A percentile compares a stretch with the other conserved stretches of the same genome.
These are phyloP conservation scores for Rozella allomycis DNA, from an alignment of 371 early-diverging fungal genomes.

Conservation along the genomic window DNA sequence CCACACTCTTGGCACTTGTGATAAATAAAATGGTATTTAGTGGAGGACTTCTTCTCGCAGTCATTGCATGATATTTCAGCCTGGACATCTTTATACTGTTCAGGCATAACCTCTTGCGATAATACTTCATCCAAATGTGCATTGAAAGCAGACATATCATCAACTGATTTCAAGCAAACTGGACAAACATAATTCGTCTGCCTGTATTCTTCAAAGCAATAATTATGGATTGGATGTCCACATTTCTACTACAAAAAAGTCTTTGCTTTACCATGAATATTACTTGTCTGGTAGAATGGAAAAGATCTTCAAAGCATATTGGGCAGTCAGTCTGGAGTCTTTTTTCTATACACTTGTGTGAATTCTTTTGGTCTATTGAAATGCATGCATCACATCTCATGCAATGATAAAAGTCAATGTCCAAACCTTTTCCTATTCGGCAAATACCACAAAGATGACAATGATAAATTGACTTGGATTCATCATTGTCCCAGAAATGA, in stretches of 20 bases:
- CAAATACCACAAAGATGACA: slow-evolving; percentile 84
- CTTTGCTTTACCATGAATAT: slow-evolving; percentile 38
- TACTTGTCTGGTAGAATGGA: slow-evolving; percentile 51
- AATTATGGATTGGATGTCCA: slow-evolving; percentile 82
- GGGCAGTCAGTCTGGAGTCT: slow-evolving; percentile 82
- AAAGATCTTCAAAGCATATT: slow-evolving; percentile 91
- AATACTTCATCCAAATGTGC: slow-evolving; percentile 57
- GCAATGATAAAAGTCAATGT: slow-evolving; percentile 78
- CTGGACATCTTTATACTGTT: slow-evolving; percentile 44
- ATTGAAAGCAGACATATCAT: slow-evolving; percentile 63
- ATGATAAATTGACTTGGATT: slow-evolving; percentile 61
- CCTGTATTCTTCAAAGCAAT: slow-evolving; percentile 59
- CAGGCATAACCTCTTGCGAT: slow-evolving; percentile 64
- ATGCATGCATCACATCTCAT: slow-evolving; percentile 83
- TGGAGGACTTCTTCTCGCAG: slow-evolving; percentile 57
- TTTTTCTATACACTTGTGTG: slow-evolving; percentile 82
- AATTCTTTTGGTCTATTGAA: slow-evolving; percentile 37
- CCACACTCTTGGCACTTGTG: slow-evolving; percentile 74
- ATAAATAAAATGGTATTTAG: slow-evolving; percentile 78
- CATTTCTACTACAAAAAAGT: slow-evolving; percentile 27
- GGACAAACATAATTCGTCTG: slow-evolving; percentile 86
- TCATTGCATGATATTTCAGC: slow-evolving; percentile 73
- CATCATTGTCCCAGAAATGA: slow-evolving; percentile 77
- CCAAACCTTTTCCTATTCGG: slow-evolving; percentile 56
- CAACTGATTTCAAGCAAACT: slow-evolving; percentile 76